Evolutionary conservation across 345 rosid genomes (phyloP), one percentile per base, ranked within the genome.

Genomic region (Populus ilicifolia): DNA sequence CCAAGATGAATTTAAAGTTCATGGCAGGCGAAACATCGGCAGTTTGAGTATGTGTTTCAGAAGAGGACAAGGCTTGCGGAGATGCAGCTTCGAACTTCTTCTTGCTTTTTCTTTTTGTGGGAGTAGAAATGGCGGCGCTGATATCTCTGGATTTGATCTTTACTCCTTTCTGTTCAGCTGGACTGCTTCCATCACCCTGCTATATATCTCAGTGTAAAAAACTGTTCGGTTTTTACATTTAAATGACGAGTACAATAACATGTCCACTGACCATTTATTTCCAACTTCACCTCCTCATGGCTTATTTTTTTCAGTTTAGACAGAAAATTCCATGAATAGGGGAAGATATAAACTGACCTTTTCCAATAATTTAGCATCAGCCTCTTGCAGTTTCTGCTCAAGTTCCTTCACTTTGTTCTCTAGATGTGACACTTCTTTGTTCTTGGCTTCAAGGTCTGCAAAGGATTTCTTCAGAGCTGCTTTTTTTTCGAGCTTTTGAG

Each of bases 91-190:
- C 96, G 35, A 78, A 76, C 88, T 88, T 96, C 73, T 90, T 92
- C 90, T 86, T 96, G 80, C 90, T 88, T 86, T 88, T 93, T 73
- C 98, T 86, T 80, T 90, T 92, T 2, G 88, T 65, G 12, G 97
- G 95, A 81, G 93, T 80, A 0, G 96, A 80, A 77, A 87, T 38
- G 8, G 84, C 63, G 21, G 77, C 81, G 78, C 89, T 95, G 21
- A 88, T 81, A 72, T 93, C 99, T 84, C 96, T 84, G 62, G 98
- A 89, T 83, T 88, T 96, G 23, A 92, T 81, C 81, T 86, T 91
- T 38, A 76, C 65, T 13, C 83, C 86, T 77, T 84, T 85, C 11
- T 11, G 56, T 11, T 71, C 86, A 0, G 61, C 69, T 1, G 73
- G 18, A 38, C 48, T 70, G 27, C 77, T 79, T 48, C 80, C 87